Evolutionary conservation across 176 grass and related monocot genomes (phyloP).

Genomic region (Calamus simplicifolius): DNA sequence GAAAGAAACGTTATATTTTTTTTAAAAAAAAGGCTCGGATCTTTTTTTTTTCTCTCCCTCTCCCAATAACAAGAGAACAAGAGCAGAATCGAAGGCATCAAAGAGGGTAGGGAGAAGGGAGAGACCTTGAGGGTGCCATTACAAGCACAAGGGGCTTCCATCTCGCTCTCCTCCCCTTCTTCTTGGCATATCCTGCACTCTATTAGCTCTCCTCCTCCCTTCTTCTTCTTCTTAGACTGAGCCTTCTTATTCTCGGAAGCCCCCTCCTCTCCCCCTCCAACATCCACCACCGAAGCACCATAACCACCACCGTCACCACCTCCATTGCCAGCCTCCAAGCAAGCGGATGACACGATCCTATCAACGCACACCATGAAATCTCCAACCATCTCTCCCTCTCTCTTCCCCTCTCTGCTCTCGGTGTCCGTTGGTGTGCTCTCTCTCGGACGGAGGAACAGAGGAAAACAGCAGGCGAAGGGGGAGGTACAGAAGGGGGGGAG

Average conservation of each 20-base stretch:
- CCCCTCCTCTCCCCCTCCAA: conserved; percentile 19
- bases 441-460: neutral
- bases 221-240: conserved; percentile 21
- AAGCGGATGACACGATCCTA: conserved; percentile 20
- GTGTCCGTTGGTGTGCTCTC: neutral
- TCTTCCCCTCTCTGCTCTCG: neutral
- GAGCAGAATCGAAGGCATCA: neutral
- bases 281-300: conserved; percentile 19
- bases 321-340: conserved; percentile 1
- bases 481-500: too few species aligned
- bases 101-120: neutral
- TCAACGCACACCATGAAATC: conserved; percentile 38
- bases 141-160: conserved; percentile 25
- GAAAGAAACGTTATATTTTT: too few species aligned
- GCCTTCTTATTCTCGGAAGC: neutral
- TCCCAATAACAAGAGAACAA: neutral
- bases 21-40: too few species aligned
- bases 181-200: conserved; percentile 31
- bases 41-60: too few species aligned
- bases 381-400: neutral
- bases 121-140: conserved; percentile 25
- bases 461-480: neutral
- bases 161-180: conserved; percentile 5
- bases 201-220: conserved; percentile 6
- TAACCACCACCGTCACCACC: conserved; percentile 8